These are phyloP conservation scores for Umbelopsis vinacea DNA, from an alignment of 192 early-diverging fungal species.

Conservation along the genomic window DNA sequence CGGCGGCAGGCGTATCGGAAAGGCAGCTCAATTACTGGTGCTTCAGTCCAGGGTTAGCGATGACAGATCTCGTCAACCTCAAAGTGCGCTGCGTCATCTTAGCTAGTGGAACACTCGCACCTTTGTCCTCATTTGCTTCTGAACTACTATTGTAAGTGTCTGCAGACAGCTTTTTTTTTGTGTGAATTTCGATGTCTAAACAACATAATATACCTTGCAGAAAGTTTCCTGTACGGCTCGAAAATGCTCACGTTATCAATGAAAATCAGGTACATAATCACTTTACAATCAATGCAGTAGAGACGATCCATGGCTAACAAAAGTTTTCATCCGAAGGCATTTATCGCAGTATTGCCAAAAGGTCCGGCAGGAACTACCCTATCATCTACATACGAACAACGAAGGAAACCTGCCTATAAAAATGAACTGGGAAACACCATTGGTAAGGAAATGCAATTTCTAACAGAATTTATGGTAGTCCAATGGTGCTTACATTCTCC, in stretches of 20 bases:
- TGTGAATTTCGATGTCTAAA: neutral
- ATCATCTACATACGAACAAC: conserved; percentile 47
- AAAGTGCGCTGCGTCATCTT: conserved; percentile 58
- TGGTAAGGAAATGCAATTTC: conserved; percentile 13
- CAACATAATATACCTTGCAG: neutral
- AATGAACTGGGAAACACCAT: conserved; percentile 54
- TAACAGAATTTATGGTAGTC: neutral
- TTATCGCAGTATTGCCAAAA: conserved; percentile 46
- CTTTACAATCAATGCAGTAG: neutral
- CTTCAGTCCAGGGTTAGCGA: conserved; percentile 61
- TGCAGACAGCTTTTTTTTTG: neutral
- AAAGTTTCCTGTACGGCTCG: conserved; percentile 48
- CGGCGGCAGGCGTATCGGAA: neutral
- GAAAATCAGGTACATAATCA: conserved; percentile 44
- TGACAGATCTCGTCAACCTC: conserved; percentile 47
- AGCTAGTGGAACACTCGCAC: conserved; percentile 67
- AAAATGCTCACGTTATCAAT: conserved; percentile 63
- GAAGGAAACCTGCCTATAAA: conserved; percentile 43
- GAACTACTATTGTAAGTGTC: conserved; percentile 56
- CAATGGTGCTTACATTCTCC: neutral
- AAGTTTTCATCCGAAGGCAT: conserved; percentile 24
- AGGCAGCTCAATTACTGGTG: conserved; percentile 64
- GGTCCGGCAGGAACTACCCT: conserved; percentile 46
- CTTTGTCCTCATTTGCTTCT: conserved; percentile 58
- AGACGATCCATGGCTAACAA: too few species aligned